phyloP scores from a whole-genome alignment of 768 basidiomycete species.

The Hericium erinaceus region DNA sequence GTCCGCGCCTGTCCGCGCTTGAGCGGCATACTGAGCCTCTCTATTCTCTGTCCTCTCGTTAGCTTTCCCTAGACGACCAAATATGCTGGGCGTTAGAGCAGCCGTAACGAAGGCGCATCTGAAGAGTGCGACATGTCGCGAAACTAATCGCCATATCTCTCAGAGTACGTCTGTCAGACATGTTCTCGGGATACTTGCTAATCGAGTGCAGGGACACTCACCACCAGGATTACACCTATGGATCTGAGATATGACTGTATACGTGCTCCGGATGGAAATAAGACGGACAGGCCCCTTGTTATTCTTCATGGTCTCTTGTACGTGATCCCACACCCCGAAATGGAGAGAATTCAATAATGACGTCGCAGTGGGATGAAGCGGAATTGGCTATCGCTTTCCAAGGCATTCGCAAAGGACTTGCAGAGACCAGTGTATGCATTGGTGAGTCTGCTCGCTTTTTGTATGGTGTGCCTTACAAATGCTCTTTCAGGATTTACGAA shows the following conservation, averaged over 20 bases:
- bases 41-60: too few relatives aligned
- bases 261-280: slow-evolving; percentile 8
- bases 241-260: slow-evolving; percentile 24
- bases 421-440: slow-evolving; percentile 65
- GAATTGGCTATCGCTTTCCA: slow-evolving; percentile 80
- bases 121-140: too few relatives aligned
- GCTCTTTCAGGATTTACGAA: slow-evolving; percentile 70
- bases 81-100: too few relatives aligned
- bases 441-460: slow-evolving; percentile 27
- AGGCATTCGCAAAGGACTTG: slow-evolving; percentile 59
- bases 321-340: slow-evolving; percentile 13
- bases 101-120: too few relatives aligned
- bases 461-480: background rate
- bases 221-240: slow-evolving; percentile 14
- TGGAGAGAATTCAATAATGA: background rate
- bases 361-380: slow-evolving; percentile 68
- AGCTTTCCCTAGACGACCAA: too few relatives aligned
- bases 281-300: slow-evolving; percentile 34
- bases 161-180: too few relatives aligned
- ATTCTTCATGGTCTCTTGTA: slow-evolving; percentile 62
- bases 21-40: too few relatives aligned
- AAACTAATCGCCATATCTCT: too few relatives aligned
- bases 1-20: too few relatives aligned
- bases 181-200: too few relatives aligned
- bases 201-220: background rate